Evolutionary conservation across 495 filamentous ascomycete species (phyloP), one percentile per base, ranked within the genome.

Genomic region (Glutinoglossum americanum): DNA sequence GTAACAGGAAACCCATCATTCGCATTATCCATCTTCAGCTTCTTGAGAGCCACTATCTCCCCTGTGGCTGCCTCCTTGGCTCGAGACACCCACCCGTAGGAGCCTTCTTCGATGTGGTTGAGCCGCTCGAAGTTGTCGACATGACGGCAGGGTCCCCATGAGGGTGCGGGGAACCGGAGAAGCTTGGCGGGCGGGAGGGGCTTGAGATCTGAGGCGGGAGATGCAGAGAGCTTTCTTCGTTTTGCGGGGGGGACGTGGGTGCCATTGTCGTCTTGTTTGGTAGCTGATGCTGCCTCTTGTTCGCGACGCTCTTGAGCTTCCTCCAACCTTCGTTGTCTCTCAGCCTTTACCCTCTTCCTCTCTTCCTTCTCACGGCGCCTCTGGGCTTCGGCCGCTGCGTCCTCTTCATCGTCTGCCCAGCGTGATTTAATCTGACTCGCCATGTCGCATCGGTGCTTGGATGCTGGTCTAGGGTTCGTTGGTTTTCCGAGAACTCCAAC

Each of bases 81-180:
- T 28, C 92, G 73, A 44, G 90, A 89, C 3, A 98, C 92, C 79
- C 81, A 89, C 55, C 92, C 92, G 70, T 97, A 98, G 0, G 87
- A 84, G 55, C 92, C 92, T 68, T 98, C 92, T 67, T 97, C 92
- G 64, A 98, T 98, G 69, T 92, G 84, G 64, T 98, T 98, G 60
- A 98, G 72, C 59, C 81, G 82, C 67, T 94, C 86, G 68, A 89
- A 97, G 66, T 89, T 83, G 67, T 90, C 83, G 51, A 94, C 82
- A 71, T 85, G 83, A 61, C 87, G 76, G 64, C 84, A 86, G 45
- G 79, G 79, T 37, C 78, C 77, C 77, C 89, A 93, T 67, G 74
- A 71, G 23, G 75, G 74, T 49, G 74, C 70, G 26, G 82, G 76
- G 67, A 90, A 92, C 19, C 84, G 78, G 25, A 95, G 69, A 15